Percentiles rank a stretch among this genome's conserved stretches.
Evolutionary conservation across 192 early-diverging fungal genomes (phyloP).

Genomic region (Linderina pennispora): DNA sequence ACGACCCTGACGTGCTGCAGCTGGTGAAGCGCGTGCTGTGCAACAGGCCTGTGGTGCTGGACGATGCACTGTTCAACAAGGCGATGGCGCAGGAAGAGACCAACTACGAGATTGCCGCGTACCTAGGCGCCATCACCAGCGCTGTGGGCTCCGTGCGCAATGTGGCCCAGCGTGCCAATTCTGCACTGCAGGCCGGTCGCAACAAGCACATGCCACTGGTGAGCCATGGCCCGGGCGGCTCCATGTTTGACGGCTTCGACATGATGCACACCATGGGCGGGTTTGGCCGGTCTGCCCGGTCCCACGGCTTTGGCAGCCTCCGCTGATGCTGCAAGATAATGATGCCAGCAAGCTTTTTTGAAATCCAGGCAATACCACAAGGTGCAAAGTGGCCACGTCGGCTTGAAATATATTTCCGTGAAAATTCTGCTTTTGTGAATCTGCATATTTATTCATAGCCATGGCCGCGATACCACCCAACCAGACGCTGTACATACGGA

Average conservation of each 20-base stretch:
- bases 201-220: slow-evolving; percentile 23
- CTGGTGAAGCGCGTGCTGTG: slow-evolving; percentile 42
- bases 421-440: too few relatives aligned
- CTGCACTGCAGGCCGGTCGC: slow-evolving; percentile 21
- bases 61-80: slow-evolving; percentile 34
- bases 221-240: slow-evolving; percentile 15
- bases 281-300: slow-evolving; percentile 8
- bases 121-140: slow-evolving; percentile 21
- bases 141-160: slow-evolving; percentile 22
- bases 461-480: slow-evolving; percentile 52
- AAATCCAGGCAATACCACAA: too few relatives aligned
- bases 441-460: too few relatives aligned
- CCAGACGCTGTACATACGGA: slow-evolving; percentile 75
- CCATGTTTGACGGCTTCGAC: slow-evolving; percentile 23
- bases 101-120: slow-evolving; percentile 31
- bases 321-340: too few relatives aligned
- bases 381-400: too few relatives aligned
- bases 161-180: slow-evolving; percentile 29
- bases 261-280: slow-evolving; percentile 23
- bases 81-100: slow-evolving; percentile 43
- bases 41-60: slow-evolving; percentile 30
- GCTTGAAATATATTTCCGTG: too few relatives aligned
- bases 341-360: too few relatives aligned
- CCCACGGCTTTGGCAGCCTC: slow-evolving; percentile 25
- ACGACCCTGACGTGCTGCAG: slow-evolving; percentile 43